Evolutionary conservation across 2,329 filamentous ascomycete genomes (phyloP).

Genomic region (Exophiala lecanii-corni): DNA sequence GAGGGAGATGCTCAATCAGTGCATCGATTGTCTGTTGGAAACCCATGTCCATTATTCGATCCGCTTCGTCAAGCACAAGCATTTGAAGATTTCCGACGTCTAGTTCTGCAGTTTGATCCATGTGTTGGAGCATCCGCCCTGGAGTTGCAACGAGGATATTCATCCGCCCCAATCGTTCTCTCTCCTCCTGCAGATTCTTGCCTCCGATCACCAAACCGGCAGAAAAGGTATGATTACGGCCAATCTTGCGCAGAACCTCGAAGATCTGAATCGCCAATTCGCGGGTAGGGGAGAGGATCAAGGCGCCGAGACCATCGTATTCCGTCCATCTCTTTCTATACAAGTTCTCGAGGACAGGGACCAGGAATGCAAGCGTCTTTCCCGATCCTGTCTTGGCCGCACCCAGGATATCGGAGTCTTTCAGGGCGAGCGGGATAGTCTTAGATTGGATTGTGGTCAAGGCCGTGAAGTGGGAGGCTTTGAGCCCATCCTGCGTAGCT

Average conservation of each 20-base stretch:
- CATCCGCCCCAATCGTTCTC: conserved; percentile 80
- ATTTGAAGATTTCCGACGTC: conserved; percentile 89
- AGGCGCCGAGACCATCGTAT: conserved; percentile 81
- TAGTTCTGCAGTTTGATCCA: conserved; percentile 88
- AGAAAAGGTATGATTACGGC: conserved; percentile 82
- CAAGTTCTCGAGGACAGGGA: conserved; percentile 88
- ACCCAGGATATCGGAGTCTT: conserved; percentile 82
- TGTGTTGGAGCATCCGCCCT: conserved; percentile 88
- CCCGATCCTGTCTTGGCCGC: conserved; percentile 94
- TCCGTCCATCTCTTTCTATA: conserved; percentile 87
- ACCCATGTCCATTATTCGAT: conserved; percentile 96
- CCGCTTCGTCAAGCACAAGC: conserved; percentile 89
- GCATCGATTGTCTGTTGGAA: conserved; percentile 89
- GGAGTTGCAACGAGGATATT: conserved; percentile 96
- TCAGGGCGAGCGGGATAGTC: conserved; percentile 81
- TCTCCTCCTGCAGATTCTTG: conserved; percentile 82
- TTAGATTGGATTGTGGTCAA: conserved; percentile 88
- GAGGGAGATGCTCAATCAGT: conserved; percentile 84
- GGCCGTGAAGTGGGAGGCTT: conserved; percentile 80
- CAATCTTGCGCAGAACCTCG: conserved; percentile 85
- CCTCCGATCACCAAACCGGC: conserved; percentile 92
- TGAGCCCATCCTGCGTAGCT: conserved; percentile 72
- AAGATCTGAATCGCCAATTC: conserved; percentile 97
- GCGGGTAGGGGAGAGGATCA: conserved; percentile 89
- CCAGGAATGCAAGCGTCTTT: conserved; percentile 88